Base-by-base conservation (phyloP, 768 basidiomycete genomes). In the Termitomyces sp. region DNA sequence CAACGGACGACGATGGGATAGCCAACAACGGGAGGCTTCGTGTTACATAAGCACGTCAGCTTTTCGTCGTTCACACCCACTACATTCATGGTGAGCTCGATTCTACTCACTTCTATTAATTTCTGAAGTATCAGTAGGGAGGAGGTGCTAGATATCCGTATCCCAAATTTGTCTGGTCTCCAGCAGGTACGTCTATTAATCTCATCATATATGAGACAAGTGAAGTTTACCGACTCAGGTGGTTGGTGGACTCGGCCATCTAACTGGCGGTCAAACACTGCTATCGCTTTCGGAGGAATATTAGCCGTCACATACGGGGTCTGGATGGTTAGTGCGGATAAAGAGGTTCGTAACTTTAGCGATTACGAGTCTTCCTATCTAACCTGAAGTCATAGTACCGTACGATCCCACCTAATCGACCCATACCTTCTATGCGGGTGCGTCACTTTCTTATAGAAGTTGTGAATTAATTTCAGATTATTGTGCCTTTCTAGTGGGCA, bases 231-330 rank as follows among this genome's bases (percentile, higher is more conserved):
- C 47, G 53, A 47, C 37, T 39, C 62, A 93, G 93, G 95, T 76
- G 95, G 95, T 67, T 98, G 95, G 95, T 98, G 95, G 95, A 84
- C 86, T 37, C 84, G 92, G 20, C 95, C 95, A 7, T 77, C 84
- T 24, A 96, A 95, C 76, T 97, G 95, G 95, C 85, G 83, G 58
- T 72, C 84, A 30, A 95, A 95, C 76, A 96, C 95, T 2, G 83
- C 82, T 1, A 82, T 96, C 54, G 80, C 82, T 18, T 81, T 84
- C 60, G 76, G 79, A 56, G 91, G 91, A 3, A 87, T 95, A 57
- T 73, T 83, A 42, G 78, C 82, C 3, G 73, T 86, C 5, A 84
- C 85, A 7, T 93, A 86, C 61, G 76, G 68, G 3, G 72, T 87
- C 12, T 95, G 88, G 87, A 79, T 73, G 34, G 70, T 88, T 59